Conservation (phyloP, 768 basidiomycete species). For the Brasilioporus rufonigricans region DNA sequence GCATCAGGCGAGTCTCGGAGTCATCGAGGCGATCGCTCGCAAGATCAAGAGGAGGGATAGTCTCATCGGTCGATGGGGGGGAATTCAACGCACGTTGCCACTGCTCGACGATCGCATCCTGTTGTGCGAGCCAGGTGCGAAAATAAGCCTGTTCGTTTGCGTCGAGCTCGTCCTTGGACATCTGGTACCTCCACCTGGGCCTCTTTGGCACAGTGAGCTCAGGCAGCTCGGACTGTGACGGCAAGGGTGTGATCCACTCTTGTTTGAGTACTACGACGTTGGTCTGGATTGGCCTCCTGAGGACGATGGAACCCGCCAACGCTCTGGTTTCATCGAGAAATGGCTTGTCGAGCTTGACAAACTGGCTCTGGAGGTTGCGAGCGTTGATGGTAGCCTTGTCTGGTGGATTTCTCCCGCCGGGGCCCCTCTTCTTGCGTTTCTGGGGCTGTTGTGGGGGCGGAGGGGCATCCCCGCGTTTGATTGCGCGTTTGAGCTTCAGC, state of each 20-base stretch:
- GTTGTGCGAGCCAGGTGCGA: slow-evolving; percentile 70
- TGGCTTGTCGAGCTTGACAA: slow-evolving; percentile 54
- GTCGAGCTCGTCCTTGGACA: slow-evolving; percentile 88
- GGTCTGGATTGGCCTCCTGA: slow-evolving; percentile 55
- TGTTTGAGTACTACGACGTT: slow-evolving; percentile 36
- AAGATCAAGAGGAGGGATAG: slow-evolving; percentile 1
- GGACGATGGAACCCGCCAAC: slow-evolving; percentile 50
- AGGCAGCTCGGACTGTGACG: not conserved
- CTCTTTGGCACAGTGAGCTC: slow-evolving; percentile 47
- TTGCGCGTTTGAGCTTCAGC: slow-evolving; percentile 74
- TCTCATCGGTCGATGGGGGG: slow-evolving; percentile 2
- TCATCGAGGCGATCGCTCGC: not conserved
- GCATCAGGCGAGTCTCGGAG: slow-evolving; percentile 37
- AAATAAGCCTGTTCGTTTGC: slow-evolving; percentile 85
- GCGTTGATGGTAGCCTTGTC: slow-evolving; percentile 39
- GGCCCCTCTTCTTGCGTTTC: slow-evolving; percentile 8
- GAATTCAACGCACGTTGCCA: slow-evolving; percentile 42
- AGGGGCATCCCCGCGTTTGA: slow-evolving; percentile 73
- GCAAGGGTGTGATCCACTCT: slow-evolving; percentile 7
- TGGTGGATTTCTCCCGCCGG: slow-evolving; percentile 1
- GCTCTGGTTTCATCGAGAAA: slow-evolving; percentile 61
- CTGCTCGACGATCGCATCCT: slow-evolving; percentile 51
- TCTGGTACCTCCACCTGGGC: slow-evolving; percentile 85
- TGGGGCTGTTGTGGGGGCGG: slow-evolving; percentile 27
- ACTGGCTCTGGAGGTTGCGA: slow-evolving; percentile 65